Percentiles rank a stretch among this genome's conserved stretches.
Conservation (phyloP, 495 filamentous ascomycete species). For the Wilcoxina mikolae region DNA sequence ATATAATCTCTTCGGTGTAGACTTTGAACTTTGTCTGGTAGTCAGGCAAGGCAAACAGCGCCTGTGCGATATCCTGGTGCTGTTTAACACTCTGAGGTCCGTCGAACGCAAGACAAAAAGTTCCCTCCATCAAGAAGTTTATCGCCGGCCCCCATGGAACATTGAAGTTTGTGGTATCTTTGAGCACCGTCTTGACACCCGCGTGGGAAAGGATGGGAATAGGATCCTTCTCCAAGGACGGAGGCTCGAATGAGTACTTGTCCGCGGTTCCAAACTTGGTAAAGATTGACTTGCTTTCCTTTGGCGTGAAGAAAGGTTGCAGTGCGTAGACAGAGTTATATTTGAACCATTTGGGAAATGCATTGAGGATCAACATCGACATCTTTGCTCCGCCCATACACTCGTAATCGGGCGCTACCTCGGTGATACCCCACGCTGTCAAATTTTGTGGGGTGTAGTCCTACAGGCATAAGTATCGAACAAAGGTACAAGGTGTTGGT, state of each 20-base stretch:
- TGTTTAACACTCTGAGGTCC: conserved; percentile 34
- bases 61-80: conserved; percentile 33
- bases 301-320: conserved; percentile 42
- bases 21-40: conserved; percentile 28
- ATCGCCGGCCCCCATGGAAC: conserved; percentile 44
- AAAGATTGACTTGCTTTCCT: conserved; percentile 40
- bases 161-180: conserved; percentile 39
- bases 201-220: conserved; percentile 38
- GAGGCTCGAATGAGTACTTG: conserved; percentile 40
- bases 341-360: conserved; percentile 45
- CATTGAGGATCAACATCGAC: conserved; percentile 45
- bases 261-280: conserved; percentile 32
- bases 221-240: conserved; percentile 29
- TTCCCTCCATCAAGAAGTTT: conserved; percentile 14
- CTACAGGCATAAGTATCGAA: not conserved
- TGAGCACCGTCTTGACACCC: conserved; percentile 36
- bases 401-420: conserved; percentile 35
- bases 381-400: conserved; percentile 46
- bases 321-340: conserved; percentile 31
- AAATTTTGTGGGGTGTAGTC: conserved; percentile 59
- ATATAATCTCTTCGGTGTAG: conserved; percentile 38
- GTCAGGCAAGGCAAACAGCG: conserved; percentile 35
- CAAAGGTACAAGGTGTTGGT: not conserved
- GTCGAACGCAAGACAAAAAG: conserved; percentile 39
- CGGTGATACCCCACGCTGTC: conserved; percentile 62